Conservation (phyloP, 306 rosid species). For the Lathyrus oleraceus region DNA sequence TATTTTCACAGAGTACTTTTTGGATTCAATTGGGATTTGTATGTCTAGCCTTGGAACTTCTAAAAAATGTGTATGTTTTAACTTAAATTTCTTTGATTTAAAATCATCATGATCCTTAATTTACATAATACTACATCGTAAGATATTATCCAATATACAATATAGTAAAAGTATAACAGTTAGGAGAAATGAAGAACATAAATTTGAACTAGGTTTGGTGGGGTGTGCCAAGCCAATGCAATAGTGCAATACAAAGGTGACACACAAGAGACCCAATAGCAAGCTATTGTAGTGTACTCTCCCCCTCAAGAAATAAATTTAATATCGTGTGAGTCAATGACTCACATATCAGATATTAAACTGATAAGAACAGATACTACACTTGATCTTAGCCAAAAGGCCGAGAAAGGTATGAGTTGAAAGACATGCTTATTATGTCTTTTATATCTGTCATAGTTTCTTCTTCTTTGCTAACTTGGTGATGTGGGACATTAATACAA, state of each 20-base stretch:
- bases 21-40: no score
- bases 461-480: no score
- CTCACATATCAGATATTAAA: not conserved
- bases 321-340: not conserved
- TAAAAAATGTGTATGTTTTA: no score
- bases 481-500: no score
- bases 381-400: constrained; percentile 2
- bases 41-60: no score
- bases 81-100: no score
- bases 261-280: not conserved
- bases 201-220: not conserved
- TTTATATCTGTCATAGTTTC: not conserved
- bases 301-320: not conserved
- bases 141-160: no score
- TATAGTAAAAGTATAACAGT: no score
- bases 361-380: not conserved
- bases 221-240: not conserved
- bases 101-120: no score
- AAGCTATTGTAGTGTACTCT: not conserved
- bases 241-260: not conserved
- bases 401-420: not conserved
- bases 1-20: no score
- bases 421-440: not conserved
- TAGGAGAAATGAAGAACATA: no score
- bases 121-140: no score